Evolutionary conservation across 257 asterid genomes (phyloP).

Genomic region (Thymus mandschuricus): DNA sequence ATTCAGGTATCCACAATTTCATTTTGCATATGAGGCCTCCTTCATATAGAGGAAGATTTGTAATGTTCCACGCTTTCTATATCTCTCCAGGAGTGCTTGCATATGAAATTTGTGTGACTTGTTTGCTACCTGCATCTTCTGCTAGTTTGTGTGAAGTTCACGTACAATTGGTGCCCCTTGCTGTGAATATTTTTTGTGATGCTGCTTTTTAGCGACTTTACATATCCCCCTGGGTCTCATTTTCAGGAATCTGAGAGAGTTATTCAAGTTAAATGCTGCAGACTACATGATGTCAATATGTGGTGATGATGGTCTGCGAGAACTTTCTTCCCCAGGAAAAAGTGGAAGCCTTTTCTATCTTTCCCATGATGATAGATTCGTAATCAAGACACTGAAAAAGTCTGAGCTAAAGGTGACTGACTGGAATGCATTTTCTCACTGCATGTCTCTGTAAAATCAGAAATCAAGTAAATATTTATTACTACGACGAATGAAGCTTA

Average conservation of each 20-base stretch:
- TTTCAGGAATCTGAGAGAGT: conserved; percentile 91
- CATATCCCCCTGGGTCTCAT: conserved; percentile 34
- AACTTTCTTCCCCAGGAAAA: conserved; percentile 91
- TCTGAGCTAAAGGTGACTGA: conserved; percentile 77
- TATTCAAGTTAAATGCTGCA: conserved; percentile 90
- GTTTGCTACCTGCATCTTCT: conserved; percentile 1
- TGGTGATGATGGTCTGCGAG: conserved; percentile 90
- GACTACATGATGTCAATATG: conserved; percentile 99
- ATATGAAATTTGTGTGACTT: background rate
- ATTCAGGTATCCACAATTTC: conserved; percentile 67
- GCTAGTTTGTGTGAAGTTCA: conserved; percentile 19
- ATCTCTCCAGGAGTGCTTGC: background rate
- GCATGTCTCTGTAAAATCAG: background rate
- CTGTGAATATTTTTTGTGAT: conserved; percentile 7
- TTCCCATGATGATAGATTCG: conserved; percentile 89
- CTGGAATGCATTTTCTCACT: conserved; percentile 2
- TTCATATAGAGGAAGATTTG: conserved; percentile 7
- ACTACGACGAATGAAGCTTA: conserved; percentile 6
- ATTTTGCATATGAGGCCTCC: conserved; percentile 20
- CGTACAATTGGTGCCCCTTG: background rate
- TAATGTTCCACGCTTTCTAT: conserved; percentile 1
- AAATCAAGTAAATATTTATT: conserved; percentile 3
- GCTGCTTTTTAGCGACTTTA: conserved; percentile 17
- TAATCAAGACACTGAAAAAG: conserved; percentile 82
- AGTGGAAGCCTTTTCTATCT: conserved; percentile 96